Percentiles rank a stretch among this genome's conserved stretches.
Evolutionary conservation across 306 rosid species (phyloP).

Genomic region (Casuarina cunninghamiana): DNA sequence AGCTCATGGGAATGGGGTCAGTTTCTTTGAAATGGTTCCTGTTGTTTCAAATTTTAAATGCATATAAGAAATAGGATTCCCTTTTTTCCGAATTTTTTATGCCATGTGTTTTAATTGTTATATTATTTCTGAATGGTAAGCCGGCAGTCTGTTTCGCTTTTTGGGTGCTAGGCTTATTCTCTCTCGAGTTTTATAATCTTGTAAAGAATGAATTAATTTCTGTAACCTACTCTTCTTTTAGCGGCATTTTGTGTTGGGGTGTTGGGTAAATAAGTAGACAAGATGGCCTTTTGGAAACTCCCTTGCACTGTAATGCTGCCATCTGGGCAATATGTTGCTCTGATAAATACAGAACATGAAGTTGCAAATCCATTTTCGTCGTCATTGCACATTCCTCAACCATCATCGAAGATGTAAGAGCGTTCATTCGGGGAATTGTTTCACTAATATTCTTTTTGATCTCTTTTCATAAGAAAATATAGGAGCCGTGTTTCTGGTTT

Average conservation of each 20-base stretch:
- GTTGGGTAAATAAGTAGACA: neutral
- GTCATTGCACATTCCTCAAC: neutral
- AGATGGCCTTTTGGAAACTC: neutral
- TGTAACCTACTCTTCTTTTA: neutral
- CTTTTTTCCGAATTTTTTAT: neutral
- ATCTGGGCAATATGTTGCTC: neutral
- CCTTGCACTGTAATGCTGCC: neutral
- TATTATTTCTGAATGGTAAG: neutral
- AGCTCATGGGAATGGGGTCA: slow-evolving; percentile 84
- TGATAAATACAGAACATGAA: neutral
- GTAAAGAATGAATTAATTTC: neutral
- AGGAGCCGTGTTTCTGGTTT: neutral
- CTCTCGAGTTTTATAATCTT: neutral
- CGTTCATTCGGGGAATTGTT: neutral
- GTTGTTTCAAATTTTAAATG: slow-evolving; percentile 17
- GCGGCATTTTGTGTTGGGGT: neutral
- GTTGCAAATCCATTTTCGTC: neutral
- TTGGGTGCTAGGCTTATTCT: neutral
- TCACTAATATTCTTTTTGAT: too few species aligned
- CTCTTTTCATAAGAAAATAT: neutral
- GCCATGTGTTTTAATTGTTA: neutral
- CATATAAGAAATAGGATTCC: neutral
- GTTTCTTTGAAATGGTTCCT: slow-evolving; percentile 25
- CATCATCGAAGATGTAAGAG: neutral
- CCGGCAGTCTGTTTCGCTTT: neutral